Conservation (phyloP, 129 eudicot genomes). For the Flaveria brownii region DNA sequence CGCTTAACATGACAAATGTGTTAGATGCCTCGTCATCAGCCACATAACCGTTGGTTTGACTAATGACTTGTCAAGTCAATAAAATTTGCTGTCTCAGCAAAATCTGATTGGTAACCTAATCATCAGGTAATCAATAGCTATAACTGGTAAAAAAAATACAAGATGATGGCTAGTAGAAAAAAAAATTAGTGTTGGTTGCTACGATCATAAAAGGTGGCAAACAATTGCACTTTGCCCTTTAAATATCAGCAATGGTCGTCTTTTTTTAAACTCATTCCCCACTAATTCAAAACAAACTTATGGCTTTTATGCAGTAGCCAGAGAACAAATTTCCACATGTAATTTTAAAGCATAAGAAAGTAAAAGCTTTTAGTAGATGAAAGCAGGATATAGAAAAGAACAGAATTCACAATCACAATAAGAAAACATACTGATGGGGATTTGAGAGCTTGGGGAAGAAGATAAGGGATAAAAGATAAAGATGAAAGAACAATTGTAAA, state of each 20-base stretch:
- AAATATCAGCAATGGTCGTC: not conserved
- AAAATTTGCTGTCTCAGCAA: not conserved
- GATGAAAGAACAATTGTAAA: too few species aligned
- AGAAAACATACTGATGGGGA: conserved; percentile 4
- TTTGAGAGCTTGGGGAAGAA: not conserved
- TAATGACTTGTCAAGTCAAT: not conserved
- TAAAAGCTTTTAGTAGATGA: not conserved
- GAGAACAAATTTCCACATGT: not conserved
- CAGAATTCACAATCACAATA: not conserved
- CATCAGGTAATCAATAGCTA: not conserved
- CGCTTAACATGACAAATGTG: not conserved
- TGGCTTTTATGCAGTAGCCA: conserved; percentile 11
- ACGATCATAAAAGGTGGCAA: not conserved
- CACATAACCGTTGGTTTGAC: not conserved
- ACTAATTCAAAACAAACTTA: not conserved
- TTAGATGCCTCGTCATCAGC: not conserved
- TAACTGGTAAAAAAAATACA: not conserved
- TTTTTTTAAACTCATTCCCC: not conserved
- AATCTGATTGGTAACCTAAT: not conserved
- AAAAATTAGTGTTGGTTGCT: not conserved
- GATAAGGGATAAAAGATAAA: too few species aligned
- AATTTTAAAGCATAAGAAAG: not conserved
- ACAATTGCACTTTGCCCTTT: not conserved
- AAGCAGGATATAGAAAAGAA: not conserved
- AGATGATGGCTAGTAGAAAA: not conserved